A percentile compares a stretch with the other conserved stretches of the same genome.
These are phyloP conservation scores for Syzygium aromaticum DNA, from an alignment of 345 rosid genomes.

Conservation along the genomic window DNA sequence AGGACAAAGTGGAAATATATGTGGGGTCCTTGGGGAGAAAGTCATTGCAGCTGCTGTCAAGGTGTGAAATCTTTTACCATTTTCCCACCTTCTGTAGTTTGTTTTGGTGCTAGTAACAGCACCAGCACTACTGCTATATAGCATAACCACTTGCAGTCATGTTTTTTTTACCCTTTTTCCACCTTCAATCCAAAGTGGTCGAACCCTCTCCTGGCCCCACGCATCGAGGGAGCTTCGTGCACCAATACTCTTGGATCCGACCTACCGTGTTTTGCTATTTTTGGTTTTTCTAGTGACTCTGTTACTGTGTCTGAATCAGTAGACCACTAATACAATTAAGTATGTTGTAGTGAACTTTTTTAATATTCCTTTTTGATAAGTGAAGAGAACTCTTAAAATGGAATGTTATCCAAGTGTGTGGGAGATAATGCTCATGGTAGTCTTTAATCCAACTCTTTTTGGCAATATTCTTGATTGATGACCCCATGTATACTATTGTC, in stretches of 20 bases:
- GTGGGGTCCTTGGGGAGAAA: constrained; percentile 60
- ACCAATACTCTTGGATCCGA: neutral
- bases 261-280: neutral
- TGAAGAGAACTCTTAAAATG: neutral
- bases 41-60: constrained; percentile 65
- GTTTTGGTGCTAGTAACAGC: neutral
- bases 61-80: constrained; percentile 23
- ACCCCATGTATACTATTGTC: neutral
- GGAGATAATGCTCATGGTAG: neutral
- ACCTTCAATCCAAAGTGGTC: neutral
- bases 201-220: neutral
- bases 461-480: neutral
- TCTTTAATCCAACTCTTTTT: neutral
- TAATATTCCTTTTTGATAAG: neutral
- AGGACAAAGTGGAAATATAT: constrained; percentile 36
- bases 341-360: neutral
- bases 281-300: neutral
- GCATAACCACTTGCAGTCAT: neutral
- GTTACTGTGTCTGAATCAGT: neutral
- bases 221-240: neutral
- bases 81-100: neutral
- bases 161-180: neutral
- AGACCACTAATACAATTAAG: neutral
- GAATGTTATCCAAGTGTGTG: neutral
- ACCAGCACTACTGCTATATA: neutral